Conservation (phyloP, 208 protist species). For the Acanthamoeba culbertsoni region DNA sequence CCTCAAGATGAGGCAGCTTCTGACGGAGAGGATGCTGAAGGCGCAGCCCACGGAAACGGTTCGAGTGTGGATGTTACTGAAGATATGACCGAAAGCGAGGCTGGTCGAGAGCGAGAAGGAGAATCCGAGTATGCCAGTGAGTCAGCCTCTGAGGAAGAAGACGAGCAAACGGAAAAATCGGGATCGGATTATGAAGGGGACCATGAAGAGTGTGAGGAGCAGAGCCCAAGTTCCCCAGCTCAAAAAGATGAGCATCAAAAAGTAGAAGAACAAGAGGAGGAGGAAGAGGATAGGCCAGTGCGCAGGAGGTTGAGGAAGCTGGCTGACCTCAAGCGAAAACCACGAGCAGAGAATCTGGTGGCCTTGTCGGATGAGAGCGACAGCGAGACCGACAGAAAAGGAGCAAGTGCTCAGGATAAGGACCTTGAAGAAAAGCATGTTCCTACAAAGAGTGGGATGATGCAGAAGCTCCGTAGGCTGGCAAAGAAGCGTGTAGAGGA, state of each 20-base stretch:
- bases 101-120: too few relatives aligned
- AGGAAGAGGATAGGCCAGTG: neutral
- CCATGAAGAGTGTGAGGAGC: neutral
- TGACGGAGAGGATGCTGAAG: too few relatives aligned
- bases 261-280: slow-evolving; percentile 11
- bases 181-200: neutral
- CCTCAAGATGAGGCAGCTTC: too few relatives aligned
- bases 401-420: neutral
- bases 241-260: neutral
- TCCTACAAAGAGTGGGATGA: neutral
- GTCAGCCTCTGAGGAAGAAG: too few relatives aligned
- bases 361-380: neutral
- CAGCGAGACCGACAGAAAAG: neutral
- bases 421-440: neutral
- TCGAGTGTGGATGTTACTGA: too few relatives aligned
- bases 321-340: neutral
- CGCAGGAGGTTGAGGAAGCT: neutral
- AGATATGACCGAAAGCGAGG: too few relatives aligned
- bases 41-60: too few relatives aligned
- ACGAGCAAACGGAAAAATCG: neutral
- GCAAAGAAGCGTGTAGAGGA: neutral
- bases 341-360: neutral
- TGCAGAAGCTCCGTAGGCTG: neutral
- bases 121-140: too few relatives aligned
- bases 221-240: neutral